Percentiles rank a stretch among this genome's conserved stretches.
phyloP scores from a whole-genome alignment of 2,329 filamentous ascomycete genomes.

The Penicillium sp. region DNA sequence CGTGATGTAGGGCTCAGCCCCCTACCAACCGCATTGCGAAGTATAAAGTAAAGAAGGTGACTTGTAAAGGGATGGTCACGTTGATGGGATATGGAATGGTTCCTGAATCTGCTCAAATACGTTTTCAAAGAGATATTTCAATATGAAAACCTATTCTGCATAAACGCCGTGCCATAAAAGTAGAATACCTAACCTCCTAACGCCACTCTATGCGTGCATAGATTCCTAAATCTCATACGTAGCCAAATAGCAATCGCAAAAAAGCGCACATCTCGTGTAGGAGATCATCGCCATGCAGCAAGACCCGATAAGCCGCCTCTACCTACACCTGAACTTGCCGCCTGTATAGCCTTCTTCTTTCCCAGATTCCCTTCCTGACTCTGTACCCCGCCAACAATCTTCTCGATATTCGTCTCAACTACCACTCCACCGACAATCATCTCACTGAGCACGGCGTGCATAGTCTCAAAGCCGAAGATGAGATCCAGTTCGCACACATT shows the following conservation, averaged over 20 bases:
- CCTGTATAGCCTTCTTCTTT: slow-evolving; percentile 51
- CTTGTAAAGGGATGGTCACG: too few species aligned
- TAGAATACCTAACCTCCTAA: neutral
- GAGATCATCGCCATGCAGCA: slow-evolving; percentile 44
- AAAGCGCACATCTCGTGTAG: neutral
- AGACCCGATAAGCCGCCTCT: slow-evolving; percentile 44
- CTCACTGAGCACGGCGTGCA: slow-evolving; percentile 88
- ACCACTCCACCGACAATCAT: slow-evolving; percentile 97
- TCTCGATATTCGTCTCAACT: slow-evolving; percentile 86
- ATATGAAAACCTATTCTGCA: neutral
- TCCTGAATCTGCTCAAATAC: neutral
- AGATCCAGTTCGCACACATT: slow-evolving; percentile 98
- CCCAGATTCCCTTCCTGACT: slow-evolving; percentile 51
- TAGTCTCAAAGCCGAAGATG: slow-evolving; percentile 98
- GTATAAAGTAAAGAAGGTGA: too few species aligned
- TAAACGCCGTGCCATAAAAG: neutral
- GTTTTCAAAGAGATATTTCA: neutral
- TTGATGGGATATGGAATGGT: neutral
- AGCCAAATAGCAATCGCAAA: neutral
- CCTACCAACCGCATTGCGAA: neutral
- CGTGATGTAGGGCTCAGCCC: slow-evolving; percentile 29
- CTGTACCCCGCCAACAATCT: slow-evolving; percentile 83
- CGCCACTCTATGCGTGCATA: neutral
- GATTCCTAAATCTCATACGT: neutral
- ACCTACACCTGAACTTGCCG: slow-evolving; percentile 44